phyloP scores from a whole-genome alignment of 2,329 filamentous ascomycete species.

The Verticillium klebahnii region DNA sequence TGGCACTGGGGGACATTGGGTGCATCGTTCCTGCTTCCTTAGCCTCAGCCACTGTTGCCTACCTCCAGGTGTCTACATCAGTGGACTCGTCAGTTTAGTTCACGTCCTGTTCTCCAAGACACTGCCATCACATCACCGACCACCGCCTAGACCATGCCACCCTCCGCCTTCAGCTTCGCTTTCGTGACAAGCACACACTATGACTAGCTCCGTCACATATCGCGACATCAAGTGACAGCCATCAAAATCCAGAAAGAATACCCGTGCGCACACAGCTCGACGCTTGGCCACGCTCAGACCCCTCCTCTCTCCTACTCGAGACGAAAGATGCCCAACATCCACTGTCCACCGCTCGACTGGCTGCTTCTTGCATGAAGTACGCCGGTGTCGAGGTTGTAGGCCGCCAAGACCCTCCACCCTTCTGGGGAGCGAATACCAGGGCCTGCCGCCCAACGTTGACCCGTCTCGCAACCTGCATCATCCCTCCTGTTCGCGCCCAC shows the following conservation, averaged over 20 bases:
- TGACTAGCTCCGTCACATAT: neutral
- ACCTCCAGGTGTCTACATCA: too few relatives aligned
- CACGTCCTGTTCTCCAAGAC: neutral
- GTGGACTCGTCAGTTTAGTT: neutral
- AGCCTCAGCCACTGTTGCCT: neutral
- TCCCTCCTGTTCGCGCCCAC: neutral
- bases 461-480: neutral
- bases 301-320: neutral
- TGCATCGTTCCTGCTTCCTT: neutral
- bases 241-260: neutral
- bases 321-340: neutral
- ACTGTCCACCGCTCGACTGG: neutral
- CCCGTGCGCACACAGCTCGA: neutral
- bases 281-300: neutral
- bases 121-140: neutral
- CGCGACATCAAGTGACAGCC: neutral
- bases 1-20: neutral
- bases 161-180: neutral
- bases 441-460: neutral
- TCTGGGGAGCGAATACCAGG: neutral
- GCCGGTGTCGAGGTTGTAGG: neutral
- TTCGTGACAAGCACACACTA: neutral
- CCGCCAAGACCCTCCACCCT: neutral
- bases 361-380: neutral
- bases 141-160: neutral